These are phyloP conservation scores for Sporothrix luriei DNA, from an alignment of 2,329 filamentous ascomycete species.

Conservation along the genomic window DNA sequence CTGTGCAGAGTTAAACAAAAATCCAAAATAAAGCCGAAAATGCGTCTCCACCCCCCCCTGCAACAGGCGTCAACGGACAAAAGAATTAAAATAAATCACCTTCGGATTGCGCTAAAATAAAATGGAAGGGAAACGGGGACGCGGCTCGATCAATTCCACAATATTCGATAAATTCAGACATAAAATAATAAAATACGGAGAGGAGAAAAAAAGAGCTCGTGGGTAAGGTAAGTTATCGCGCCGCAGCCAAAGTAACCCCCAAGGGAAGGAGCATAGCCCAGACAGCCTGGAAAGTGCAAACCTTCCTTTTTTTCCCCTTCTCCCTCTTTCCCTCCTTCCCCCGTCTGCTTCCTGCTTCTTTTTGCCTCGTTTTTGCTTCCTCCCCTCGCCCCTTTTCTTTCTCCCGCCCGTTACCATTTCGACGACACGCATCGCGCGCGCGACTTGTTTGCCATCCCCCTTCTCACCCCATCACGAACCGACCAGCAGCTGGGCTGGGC, in stretches of 20 bases:
- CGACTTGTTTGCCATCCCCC: neutral
- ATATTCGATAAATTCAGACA: constrained; percentile 28
- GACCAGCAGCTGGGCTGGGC: neutral
- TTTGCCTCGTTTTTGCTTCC: constrained; percentile 12
- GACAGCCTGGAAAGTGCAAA: constrained; percentile 34
- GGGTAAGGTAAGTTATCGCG: constrained; percentile 38
- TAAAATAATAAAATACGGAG: constrained; percentile 23
- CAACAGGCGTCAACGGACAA: constrained; percentile 32
- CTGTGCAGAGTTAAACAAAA: constrained; percentile 21
- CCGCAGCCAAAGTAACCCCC: constrained; percentile 36
- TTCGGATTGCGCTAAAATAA: constrained; percentile 10
- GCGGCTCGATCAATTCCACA: constrained; percentile 16
- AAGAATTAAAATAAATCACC: constrained; percentile 25
- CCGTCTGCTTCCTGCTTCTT: neutral
- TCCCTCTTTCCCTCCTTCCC: constrained; percentile 8
- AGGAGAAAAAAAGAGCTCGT: constrained; percentile 33
- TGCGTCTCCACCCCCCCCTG: constrained; percentile 1
- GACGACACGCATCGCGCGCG: neutral
- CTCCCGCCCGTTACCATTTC: neutral
- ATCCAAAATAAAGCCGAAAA: constrained; percentile 28
- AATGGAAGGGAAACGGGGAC: constrained; percentile 21
- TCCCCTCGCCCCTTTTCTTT: constrained; percentile 24
- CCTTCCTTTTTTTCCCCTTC: constrained; percentile 30
- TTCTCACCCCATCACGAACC: neutral
- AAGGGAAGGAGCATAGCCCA: constrained; percentile 31